A percentile compares a stretch with the other conserved stretches of the same genome.
These are phyloP conservation scores for Lepraria neglecta DNA, from an alignment of 495 filamentous ascomycete genomes.

Conservation along the genomic window DNA sequence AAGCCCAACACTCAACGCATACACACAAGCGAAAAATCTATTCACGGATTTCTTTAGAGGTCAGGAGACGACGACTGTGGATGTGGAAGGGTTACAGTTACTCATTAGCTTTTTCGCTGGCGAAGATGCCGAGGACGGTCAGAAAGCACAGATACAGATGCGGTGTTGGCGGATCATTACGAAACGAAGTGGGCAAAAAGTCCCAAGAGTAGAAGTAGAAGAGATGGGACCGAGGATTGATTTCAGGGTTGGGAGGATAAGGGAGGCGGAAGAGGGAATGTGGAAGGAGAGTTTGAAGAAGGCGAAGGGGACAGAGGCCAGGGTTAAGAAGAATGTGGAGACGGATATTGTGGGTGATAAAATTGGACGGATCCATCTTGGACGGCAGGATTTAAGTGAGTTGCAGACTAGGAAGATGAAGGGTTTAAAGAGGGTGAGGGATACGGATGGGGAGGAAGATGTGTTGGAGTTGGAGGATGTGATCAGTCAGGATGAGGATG, in stretches of 20 bases:
- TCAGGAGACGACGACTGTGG: slow-evolving; percentile 78
- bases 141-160: slow-evolving; percentile 68
- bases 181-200: slow-evolving; percentile 74
- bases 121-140: slow-evolving; percentile 59
- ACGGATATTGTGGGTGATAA: slow-evolving; percentile 93
- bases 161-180: slow-evolving; percentile 79
- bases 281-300: slow-evolving; percentile 89
- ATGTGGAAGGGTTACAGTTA: slow-evolving; percentile 91
- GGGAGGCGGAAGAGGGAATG: slow-evolving; percentile 65
- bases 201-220: slow-evolving; percentile 87
- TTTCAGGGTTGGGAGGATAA: slow-evolving; percentile 76
- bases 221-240: slow-evolving; percentile 95
- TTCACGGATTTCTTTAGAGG: slow-evolving; percentile 88
- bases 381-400: slow-evolving; percentile 78
- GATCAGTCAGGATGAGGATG: slow-evolving; percentile 21
- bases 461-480: slow-evolving; percentile 31
- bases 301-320: slow-evolving; percentile 60
- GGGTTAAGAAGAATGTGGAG: slow-evolving; percentile 89
- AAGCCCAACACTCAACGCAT: slow-evolving; percentile 61
- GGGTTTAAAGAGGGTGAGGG: slow-evolving; percentile 76
- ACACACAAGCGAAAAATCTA: slow-evolving; percentile 77
- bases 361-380: slow-evolving; percentile 85
- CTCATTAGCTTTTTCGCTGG: slow-evolving; percentile 72
- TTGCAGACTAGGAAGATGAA: slow-evolving; percentile 99
- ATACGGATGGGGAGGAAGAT: slow-evolving; percentile 50